A percentile compares a stretch with the other conserved stretches of the same genome.
Evolutionary conservation across 108 stramenopile genomes (phyloP).

Genomic region (Conticribra weissflogii): DNA sequence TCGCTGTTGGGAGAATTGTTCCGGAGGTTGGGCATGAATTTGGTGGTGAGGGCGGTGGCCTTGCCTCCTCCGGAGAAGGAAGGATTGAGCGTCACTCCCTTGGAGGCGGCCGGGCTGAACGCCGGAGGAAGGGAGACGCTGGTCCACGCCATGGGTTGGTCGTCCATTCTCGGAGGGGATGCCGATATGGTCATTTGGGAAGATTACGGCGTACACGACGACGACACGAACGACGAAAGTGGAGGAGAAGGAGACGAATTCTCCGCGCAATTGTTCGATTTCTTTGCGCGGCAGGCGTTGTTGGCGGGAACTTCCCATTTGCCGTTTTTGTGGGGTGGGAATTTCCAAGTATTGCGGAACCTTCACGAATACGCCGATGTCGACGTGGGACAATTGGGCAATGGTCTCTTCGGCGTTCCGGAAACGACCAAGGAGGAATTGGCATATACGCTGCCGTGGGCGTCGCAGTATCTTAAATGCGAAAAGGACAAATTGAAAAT

Average conservation of each 20-base stretch:
- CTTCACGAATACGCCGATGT: constrained; percentile 74
- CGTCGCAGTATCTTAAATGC: constrained; percentile 74
- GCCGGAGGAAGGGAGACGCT: constrained; percentile 36
- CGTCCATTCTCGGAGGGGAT: constrained; percentile 72
- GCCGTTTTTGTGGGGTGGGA: constrained; percentile 66
- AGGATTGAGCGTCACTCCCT: constrained; percentile 46
- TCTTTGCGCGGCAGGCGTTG: constrained; percentile 75
- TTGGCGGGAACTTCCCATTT: constrained; percentile 54
- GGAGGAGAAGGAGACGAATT: constrained; percentile 19
- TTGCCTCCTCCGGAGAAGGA: constrained; percentile 43
- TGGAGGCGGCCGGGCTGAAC: constrained; percentile 22
- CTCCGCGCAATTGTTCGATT: constrained; percentile 43
- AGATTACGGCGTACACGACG: constrained; percentile 52
- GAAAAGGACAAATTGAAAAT: constrained; percentile 24
- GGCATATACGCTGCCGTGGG: constrained; percentile 64
- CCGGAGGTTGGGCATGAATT: constrained; percentile 69
- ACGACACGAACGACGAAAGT: constrained; percentile 26
- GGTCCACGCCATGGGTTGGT: constrained; percentile 55
- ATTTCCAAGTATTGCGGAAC: constrained; percentile 62
- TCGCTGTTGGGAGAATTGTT: constrained; percentile 72
- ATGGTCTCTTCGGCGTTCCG: constrained; percentile 51
- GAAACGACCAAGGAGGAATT: constrained; percentile 55
- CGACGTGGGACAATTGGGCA: constrained; percentile 76
- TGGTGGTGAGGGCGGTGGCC: constrained; percentile 69
- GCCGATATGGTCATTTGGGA: constrained; percentile 83